Base-by-base conservation (phyloP, 2,329 filamentous ascomycete species). In the Tolypocladium guangdongense region DNA sequence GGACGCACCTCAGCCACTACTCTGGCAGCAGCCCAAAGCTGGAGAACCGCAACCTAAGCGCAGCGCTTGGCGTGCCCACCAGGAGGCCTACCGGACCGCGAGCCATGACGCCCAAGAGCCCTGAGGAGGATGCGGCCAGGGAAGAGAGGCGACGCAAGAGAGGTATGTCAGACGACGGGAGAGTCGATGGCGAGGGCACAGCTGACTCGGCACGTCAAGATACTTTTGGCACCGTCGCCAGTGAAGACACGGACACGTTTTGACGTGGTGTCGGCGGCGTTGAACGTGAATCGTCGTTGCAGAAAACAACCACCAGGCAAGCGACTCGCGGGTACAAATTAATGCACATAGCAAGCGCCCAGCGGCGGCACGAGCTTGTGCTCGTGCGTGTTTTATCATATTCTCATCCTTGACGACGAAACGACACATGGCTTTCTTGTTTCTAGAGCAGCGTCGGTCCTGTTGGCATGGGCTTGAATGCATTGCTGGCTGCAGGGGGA, bases 81-180 rank as follows among this genome's bases (percentile, higher is more conserved):
- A 71, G 80, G 49, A 67, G 78, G 54, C 80, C 80, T 27, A 82
- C 78, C 52, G 80, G 80, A 24, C 80, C 80, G 16, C 68, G 80
- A 57, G 79, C 80, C 20, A 83, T 83, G 80, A 83, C 80, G 6
- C 80, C 80, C 0, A 80, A 74, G 65, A 77, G 72, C 54, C 71
- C 71, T 0, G 70, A 75, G 48, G 73, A 77, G 43, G 76, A 75
- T 54, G 70, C 69, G 22, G 70, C 70, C 10, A 67, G 67, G 52
- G 73, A 74, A 30, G 77, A 78, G 56, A 71, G 75, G 58, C 70
- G 78, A 59, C 71, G 76, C 43, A 84, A 83, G 71, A 74, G 80
- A 75, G 76, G 81, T 83, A 70, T 63, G 74, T 60, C 33, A 14
- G n/a, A 12, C 36, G 14, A n/a, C 12, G 7, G 18, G 16, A 39